phyloP scores from a whole-genome alignment of 495 filamentous ascomycete species.

The Penicillium crystallinum region DNA sequence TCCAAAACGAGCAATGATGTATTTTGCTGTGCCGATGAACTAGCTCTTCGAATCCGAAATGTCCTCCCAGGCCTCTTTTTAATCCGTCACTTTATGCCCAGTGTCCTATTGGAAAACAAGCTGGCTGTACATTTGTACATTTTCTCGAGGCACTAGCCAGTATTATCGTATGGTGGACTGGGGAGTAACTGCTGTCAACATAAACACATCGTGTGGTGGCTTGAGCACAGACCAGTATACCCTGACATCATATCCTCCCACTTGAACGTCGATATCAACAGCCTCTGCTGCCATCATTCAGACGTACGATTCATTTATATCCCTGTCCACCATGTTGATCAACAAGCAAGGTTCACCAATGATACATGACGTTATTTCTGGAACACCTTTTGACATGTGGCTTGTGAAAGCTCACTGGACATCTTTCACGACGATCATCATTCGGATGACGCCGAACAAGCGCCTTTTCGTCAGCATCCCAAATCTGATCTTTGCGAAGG shows the following conservation, averaged over 20 bases:
- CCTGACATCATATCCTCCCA: neutral
- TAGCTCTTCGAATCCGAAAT: conserved; percentile 46
- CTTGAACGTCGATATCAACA: neutral
- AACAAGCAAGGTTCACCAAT: neutral
- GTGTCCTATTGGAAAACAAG: conserved; percentile 53
- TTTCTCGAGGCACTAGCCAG: too few relatives aligned
- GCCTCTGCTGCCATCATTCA: neutral
- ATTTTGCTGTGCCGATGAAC: conserved; percentile 73
- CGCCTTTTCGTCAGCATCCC: conserved; percentile 9
- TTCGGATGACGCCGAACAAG: conserved; percentile 18
- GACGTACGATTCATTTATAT: neutral
- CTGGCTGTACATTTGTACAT: conserved; percentile 56
- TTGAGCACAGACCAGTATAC: neutral
- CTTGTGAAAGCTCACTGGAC: neutral
- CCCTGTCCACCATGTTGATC: neutral
- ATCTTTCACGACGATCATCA: conserved; percentile 11
- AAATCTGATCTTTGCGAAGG: conserved; percentile 4
- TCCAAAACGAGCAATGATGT: conserved; percentile 64
- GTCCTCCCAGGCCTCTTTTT: too few relatives aligned
- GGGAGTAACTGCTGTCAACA: too few relatives aligned
- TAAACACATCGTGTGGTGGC: too few relatives aligned
- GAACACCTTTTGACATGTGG: neutral
- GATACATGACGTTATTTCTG: neutral
- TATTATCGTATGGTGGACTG: too few relatives aligned
- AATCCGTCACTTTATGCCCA: conserved; percentile 53